Evolutionary conservation across 2,329 filamentous ascomycete species (phyloP), one percentile per base, ranked within the genome.

Genomic region (Pseudohalonectria lignicola): DNA sequence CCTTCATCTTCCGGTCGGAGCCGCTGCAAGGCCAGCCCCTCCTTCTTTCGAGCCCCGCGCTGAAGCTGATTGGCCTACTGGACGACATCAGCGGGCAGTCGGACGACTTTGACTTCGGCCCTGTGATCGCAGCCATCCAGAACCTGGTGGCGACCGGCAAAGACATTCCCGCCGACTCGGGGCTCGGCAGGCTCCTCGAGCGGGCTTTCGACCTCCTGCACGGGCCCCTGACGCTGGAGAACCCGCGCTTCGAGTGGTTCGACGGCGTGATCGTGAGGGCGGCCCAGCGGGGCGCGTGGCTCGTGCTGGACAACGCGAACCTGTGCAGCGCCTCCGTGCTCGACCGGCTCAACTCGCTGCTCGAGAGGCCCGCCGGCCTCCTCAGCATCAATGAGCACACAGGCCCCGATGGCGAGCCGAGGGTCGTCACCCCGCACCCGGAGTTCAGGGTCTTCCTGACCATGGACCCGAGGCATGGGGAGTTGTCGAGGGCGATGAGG

Each of bases 271-370:
- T 98, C 31, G 82, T 96, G 34, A 82, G 87, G 49, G 90, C 92
- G 31, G 67, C 96, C 10, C 74, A 93, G 52, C 69, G 81, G 48
- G 92, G 92, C 12, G 75, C 87, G 43, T 98, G 92, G 92, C 69
- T 98, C 15, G 80, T 98, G 10, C 76, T 98, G 17, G 92, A 98
- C 59, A 95, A 98, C 58, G 92, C 93, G 43, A 98, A 98, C 52
- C 72, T 98, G 41, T 98, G 93, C 63, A 95, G 83, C 51, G 82
- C 90, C 18, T 94, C 90, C 6, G 92, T 98, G 1, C 71, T 98
- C 9, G 92, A 98, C 59, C 76, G 93, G 44, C 66, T 98, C 37
- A 98, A 98, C 56, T 96, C 92, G 1, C 65, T 98, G 8, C 79
- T 96, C 7, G 92, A 98, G 55, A 52, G 57, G 1, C 88, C 87